Conservation (phyloP, 2,329 filamentous ascomycete species). For the Cercospora sesami region DNA sequence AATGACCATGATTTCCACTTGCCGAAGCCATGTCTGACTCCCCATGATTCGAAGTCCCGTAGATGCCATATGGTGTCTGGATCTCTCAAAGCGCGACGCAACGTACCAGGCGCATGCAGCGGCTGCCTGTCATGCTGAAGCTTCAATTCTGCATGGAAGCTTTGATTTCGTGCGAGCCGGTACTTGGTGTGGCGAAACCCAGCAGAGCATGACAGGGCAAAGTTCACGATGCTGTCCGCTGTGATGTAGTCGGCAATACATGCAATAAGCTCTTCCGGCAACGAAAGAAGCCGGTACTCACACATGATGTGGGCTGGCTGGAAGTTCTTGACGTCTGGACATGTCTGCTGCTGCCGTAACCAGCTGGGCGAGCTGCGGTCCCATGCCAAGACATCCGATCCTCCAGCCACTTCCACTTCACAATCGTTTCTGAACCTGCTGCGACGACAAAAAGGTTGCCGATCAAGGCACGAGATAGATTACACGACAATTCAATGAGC, state of each 20-base stretch:
- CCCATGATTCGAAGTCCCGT: constrained; percentile 20
- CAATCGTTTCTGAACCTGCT: not conserved
- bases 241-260: constrained; percentile 10
- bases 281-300: not conserved
- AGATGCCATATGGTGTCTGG: constrained; percentile 21
- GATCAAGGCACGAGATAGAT: not conserved
- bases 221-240: constrained; percentile 8
- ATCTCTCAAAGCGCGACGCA: constrained; percentile 6
- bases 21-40: constrained; percentile 11
- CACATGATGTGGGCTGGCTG: not conserved
- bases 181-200: not conserved
- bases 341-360: not conserved
- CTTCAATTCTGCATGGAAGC: not conserved
- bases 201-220: constrained; percentile 7
- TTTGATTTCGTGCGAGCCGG: not conserved
- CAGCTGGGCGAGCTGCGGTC: not conserved
- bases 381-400: not conserved
- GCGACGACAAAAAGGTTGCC: not conserved
- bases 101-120: constrained; percentile 1
- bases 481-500: not conserved
- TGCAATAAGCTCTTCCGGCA: constrained; percentile 22
- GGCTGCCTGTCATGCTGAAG: constrained; percentile 13
- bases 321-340: not conserved
- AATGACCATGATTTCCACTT: constrained; percentile 16
- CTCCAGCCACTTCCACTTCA: not conserved